Evolutionary conservation across 805 yeast genomes (phyloP).

Genomic region (Sugiyamaella lignohabitans): DNA sequence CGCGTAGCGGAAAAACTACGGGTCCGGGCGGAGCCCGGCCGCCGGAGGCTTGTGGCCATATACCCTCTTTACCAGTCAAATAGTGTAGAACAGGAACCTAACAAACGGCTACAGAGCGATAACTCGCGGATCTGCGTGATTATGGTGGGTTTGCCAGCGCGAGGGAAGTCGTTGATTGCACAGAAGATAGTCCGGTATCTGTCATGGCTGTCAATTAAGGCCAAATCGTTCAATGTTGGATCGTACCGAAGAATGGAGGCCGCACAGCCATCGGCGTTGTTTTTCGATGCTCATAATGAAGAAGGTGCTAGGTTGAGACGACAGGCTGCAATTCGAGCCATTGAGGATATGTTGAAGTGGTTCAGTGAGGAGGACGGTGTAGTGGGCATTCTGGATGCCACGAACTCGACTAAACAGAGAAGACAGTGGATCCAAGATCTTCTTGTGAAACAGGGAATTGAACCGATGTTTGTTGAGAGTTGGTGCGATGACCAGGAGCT

Average conservation of each 20-base stretch:
- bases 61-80: too few relatives aligned
- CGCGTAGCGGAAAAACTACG: not conserved
- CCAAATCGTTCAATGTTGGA: conserved; percentile 87
- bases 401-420: conserved; percentile 73
- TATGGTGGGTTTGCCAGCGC: conserved; percentile 41
- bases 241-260: conserved; percentile 63
- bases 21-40: conserved; percentile 1
- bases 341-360: conserved; percentile 81
- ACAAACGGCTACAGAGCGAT: conserved; percentile 6
- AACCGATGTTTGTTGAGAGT: conserved; percentile 89
- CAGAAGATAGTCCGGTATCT: conserved; percentile 89
- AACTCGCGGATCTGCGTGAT: conserved; percentile 10
- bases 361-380: conserved; percentile 70
- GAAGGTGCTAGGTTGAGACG: conserved; percentile 58
- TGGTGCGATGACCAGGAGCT: conserved; percentile 80
- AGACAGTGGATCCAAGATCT: conserved; percentile 52
- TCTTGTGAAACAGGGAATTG: conserved; percentile 49
- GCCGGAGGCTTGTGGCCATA: too few relatives aligned
- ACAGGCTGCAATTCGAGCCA: conserved; percentile 66
- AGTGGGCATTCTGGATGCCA: conserved; percentile 92
- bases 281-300: conserved; percentile 61
- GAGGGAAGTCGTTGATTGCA: conserved; percentile 92
- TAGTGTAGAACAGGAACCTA: not conserved
- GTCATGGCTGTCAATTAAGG: conserved; percentile 83
- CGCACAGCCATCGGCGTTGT: conserved; percentile 65